Conservation (phyloP, 495 filamentous ascomycete species). For the Penicillium odoratum region DNA sequence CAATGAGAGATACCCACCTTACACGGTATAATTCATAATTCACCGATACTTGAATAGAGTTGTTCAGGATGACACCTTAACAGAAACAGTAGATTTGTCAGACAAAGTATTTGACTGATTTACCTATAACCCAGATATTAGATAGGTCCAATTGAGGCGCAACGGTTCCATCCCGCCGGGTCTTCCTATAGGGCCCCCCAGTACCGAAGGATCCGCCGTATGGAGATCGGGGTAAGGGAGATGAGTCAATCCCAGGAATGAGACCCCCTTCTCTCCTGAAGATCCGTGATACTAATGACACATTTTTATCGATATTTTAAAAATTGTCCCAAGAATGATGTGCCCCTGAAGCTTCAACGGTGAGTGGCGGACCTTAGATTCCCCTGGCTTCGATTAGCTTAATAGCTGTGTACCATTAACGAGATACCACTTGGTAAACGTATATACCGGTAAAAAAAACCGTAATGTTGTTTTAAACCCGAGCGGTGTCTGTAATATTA, state of each 20-base stretch:
- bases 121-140: background rate
- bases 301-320: no score
- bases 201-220: background rate
- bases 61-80: background rate
- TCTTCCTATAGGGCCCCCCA: background rate
- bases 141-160: conserved; percentile 22
- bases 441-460: conserved; percentile 1
- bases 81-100: background rate
- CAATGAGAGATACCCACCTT: background rate
- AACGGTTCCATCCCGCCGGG: conserved; percentile 30
- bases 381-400: conserved; percentile 20
- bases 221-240: conserved; percentile 3
- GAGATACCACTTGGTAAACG: background rate
- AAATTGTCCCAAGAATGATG: no score
- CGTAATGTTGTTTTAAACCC: background rate
- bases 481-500: background rate
- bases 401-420: background rate
- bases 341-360: conserved; percentile 17
- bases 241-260: conserved; percentile 12
- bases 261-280: conserved; percentile 26
- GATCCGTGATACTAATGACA: conserved; percentile 10
- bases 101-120: background rate
- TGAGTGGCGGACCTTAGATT: conserved; percentile 16
- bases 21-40: background rate
- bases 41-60: conserved; percentile 1